Base-by-base conservation (phyloP, 78 protist genomes). In the Acrasis kona region DNA sequence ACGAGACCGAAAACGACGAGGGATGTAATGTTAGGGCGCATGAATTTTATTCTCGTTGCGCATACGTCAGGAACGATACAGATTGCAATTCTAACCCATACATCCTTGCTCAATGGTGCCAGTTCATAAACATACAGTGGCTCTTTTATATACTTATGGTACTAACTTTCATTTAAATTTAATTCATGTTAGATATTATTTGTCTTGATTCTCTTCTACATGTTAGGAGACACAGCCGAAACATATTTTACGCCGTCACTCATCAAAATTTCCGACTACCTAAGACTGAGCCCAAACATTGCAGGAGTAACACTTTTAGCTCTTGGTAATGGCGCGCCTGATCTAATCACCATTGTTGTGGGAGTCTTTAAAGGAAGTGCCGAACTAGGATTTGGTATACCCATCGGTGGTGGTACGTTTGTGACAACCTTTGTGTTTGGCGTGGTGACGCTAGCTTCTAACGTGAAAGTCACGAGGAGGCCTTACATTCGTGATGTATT, bases 251-350 rank as follows among this genome's bases (percentile, higher is more conserved):
- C 28, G 12, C 65, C 65, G 28, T 31, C 66, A 30, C 19, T 67
- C 66, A 19, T 12, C 12, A 19, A 19, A 67, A 67, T 67, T 19
- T 30, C 71, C 19, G 71, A 67, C n/a, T 30, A 19, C 19, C 19
- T 67, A 67, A 67, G 41, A 41, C 78, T 83, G 57, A 39, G 73
- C 5, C 71, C 40, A 10, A 79, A 69, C 41, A 65, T 77, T 6
- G 87, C 87, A 5, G 88, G 88, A 29, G 78, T 65, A 42, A 84
- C 88, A 31, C 66, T 84, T 68, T 61, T 84, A 0, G 78, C 83
- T n/a, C 57, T 84, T 3, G 88, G 82, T 5, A 84, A 84, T 50
- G 88, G 83, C 19, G 83, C 88, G 1, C 88, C 88, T 4, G 88
- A 84, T 65, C 69, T 84, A 3, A 79, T 74, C 39, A 10, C 40